A percentile compares a stretch with the other conserved stretches of the same genome.
Evolutionary conservation across 73 alveolate genomes (phyloP).

Genomic region (Paramecium pentaurelia): DNA sequence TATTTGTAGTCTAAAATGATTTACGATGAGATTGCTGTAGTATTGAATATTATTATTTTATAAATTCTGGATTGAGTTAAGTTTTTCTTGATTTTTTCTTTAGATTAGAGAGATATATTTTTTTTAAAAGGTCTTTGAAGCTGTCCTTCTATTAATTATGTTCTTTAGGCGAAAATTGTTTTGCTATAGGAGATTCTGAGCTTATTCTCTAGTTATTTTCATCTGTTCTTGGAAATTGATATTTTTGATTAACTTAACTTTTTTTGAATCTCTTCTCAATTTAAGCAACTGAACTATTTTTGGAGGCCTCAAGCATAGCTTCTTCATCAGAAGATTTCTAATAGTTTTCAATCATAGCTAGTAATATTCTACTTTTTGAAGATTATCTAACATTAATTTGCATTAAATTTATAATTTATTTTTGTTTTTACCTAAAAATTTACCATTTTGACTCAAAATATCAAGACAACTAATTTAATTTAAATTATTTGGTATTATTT

Average conservation of each 20-base stretch:
- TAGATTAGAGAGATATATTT: not conserved
- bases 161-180: not conserved
- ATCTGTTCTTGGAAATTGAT: not conserved
- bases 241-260: not conserved
- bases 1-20: not conserved
- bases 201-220: not conserved
- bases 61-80: not conserved
- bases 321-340: not conserved
- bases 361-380: slow-evolving; percentile 26
- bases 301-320: not conserved
- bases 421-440: not conserved
- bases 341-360: slow-evolving; percentile 3
- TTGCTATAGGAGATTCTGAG: not conserved
- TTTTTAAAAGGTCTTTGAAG: slow-evolving; percentile 8
- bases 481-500: not conserved
- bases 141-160: not conserved
- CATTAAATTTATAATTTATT: not conserved
- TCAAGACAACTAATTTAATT: not conserved
- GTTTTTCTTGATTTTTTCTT: not conserved
- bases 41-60: not conserved
- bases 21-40: slow-evolving; percentile 1
- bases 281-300: not conserved
- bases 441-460: not conserved
- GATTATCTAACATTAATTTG: slow-evolving; percentile 20
- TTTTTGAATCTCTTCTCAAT: not conserved